A percentile compares a stretch with the other conserved stretches of the same genome.
phyloP scores from a whole-genome alignment of 2,329 filamentous ascomycete genomes.

The Trichoderma sp. region DNA sequence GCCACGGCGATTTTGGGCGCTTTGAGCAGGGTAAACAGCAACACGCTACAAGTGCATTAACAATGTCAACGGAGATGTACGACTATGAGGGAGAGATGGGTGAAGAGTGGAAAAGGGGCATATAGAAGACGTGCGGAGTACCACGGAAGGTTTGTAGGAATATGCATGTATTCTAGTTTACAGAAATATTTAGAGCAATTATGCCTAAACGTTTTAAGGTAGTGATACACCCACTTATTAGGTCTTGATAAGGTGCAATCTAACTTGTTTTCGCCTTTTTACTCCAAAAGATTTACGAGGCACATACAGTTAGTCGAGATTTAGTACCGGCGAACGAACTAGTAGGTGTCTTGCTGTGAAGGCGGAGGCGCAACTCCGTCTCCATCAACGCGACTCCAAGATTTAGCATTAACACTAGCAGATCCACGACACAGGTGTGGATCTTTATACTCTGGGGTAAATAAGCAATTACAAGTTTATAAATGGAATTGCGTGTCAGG shows the following conservation, averaged over 20 bases:
- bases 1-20: constrained; percentile 27
- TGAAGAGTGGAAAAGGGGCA: neutral
- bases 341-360: constrained; percentile 1
- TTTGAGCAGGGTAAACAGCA: constrained; percentile 27
- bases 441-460: neutral
- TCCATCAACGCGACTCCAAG: constrained; percentile 5
- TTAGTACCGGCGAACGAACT: neutral
- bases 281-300: neutral
- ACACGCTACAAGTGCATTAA: neutral
- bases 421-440: neutral
- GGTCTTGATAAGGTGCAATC: neutral
- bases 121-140: neutral
- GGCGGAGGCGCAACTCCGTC: constrained; percentile 32
- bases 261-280: neutral
- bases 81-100: neutral
- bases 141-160: neutral
- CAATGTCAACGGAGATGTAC: neutral
- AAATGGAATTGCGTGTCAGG: neutral
- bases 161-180: constrained; percentile 10
- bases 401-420: neutral
- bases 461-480: neutral
- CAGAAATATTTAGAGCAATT: constrained; percentile 10
- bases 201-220: neutral
- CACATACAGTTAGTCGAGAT: neutral
- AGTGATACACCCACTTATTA: neutral